Percentiles rank a stretch among this genome's conserved stretches.
Evolutionary conservation across 805 yeast species (phyloP).

Genomic region (Spathaspora girioi): DNA sequence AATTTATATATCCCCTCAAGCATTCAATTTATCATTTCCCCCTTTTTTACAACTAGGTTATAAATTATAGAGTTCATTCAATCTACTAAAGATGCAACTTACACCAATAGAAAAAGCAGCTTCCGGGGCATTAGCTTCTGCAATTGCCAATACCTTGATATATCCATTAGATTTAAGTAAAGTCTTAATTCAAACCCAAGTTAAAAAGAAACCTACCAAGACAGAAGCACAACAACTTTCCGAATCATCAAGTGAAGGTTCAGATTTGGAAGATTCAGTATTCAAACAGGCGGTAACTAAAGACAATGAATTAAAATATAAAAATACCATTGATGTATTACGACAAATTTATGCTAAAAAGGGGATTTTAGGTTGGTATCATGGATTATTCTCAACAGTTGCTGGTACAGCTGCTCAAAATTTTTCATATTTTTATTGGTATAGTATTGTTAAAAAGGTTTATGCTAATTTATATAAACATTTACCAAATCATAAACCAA

Average conservation of each 20-base stretch:
- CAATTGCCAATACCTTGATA: slow-evolving; percentile 71
- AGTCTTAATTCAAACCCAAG: slow-evolving; percentile 74
- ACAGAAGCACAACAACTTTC: slow-evolving; percentile 1
- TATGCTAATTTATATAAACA: slow-evolving; percentile 41
- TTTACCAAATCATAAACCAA: slow-evolving; percentile 34
- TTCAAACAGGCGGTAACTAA: slow-evolving; percentile 6
- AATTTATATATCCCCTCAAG: no score
- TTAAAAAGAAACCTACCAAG: slow-evolving; percentile 19
- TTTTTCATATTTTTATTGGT: slow-evolving; percentile 86
- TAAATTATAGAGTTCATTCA: background rate
- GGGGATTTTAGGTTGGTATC: slow-evolving; percentile 69
- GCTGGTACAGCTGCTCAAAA: slow-evolving; percentile 73
- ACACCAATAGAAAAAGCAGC: slow-evolving; percentile 77
- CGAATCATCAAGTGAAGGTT: slow-evolving; percentile 8
- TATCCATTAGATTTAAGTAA: slow-evolving; percentile 80
- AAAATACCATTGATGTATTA: slow-evolving; percentile 61
- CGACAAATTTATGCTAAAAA: slow-evolving; percentile 51
- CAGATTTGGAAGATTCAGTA: slow-evolving; percentile 17
- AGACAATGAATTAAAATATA: slow-evolving; percentile 37
- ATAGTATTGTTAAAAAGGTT: slow-evolving; percentile 61
- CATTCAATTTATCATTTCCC: no score
- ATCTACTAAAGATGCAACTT: slow-evolving; percentile 36
- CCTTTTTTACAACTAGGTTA: no score
- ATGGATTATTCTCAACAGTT: slow-evolving; percentile 65
- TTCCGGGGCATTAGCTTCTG: slow-evolving; percentile 80